Base-by-base conservation (phyloP, 1,139 yeast genomes). In the Pichiaceae sp. region DNA sequence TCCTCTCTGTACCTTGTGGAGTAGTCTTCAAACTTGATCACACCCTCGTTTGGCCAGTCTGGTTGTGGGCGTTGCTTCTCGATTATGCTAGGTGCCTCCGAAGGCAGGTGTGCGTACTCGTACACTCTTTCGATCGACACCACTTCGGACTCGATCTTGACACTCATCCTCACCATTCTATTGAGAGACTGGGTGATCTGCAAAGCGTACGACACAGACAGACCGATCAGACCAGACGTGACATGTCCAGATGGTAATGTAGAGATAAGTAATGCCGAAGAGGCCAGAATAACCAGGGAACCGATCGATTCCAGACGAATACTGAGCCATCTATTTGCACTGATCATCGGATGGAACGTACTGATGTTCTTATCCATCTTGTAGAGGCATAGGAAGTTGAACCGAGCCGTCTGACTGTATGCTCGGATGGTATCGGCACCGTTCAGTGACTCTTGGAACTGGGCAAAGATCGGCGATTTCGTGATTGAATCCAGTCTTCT, bases 151-250 rank as follows among this genome's bases (percentile, higher is more conserved):
- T 91, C 98, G 37, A 91, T 95, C 53, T 89, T 97, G 38, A 89
- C 97, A 0, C 96, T 86, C 97, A 89, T 89, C 63, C 97, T 73
- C 26, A 91, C 96, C 60, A 89, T 86, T 97, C 97, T 89, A 61
- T 89, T 89, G 61, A 91, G 72, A 0, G 95, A 72, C 61, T 89
- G 96, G 0, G 97, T 91, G 43, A 87, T 73, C 60, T 87, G 95
- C 48, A 91, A 70, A 3, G 97, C 91, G 58, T 91, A 91, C 33
- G 95, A 82, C 46, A 91, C 84, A 18, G 96, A 83, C 49, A 91
- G 69, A 68, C 97, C 98, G 54, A 89, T 89, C 56, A 83, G 64
- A 62, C 97, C 97, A 15, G 96, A 87, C 17, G 89, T 75, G 31
- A 87, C 68, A 23, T 66, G 59, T 12, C 95, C 93, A 15, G 72